Evolutionary conservation across 1,284 basidiomycete genomes (phyloP), one percentile per base, ranked within the genome.

Genomic region (Rhodotorula mucilaginosa): DNA sequence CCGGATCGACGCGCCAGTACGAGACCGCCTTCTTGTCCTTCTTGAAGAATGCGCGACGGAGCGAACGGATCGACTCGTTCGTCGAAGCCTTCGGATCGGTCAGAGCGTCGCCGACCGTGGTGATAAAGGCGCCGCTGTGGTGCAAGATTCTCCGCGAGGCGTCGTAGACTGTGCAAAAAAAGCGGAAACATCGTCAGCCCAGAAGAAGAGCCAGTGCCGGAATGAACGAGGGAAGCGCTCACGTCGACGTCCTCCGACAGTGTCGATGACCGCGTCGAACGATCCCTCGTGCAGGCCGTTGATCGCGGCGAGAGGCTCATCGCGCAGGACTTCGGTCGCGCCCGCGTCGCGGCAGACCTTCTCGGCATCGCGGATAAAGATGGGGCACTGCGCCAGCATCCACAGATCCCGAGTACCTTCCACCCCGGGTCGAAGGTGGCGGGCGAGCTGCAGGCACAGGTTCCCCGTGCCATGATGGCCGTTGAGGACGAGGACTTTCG

Each of bases 381-480:
- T 71, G 3, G 82, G 81, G 60, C 80, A 80, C 63, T 83, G 82
- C 1, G 81, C 82, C 5, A 82, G 80, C 52, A 83, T 79, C 72
- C 81, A 80, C 29, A 83, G 75, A 26, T 82, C 81, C 10, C 64
- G 66, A 31, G 72, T 34, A 1, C 61, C 65, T 2, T 47, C 46
- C 5, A 47, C 19, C 23, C 63, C 68, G 0, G 75, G 74, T 16
- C 78, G 74, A 44, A 82, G 74, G 23, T 78, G 77, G 16, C 71
- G 74, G 7, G 78, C 79, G 66, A 82, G 80, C 66, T 83, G 82
- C 68, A 82, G 79, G 52, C 81, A 80, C 58, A 83, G 72, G 61
- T 80, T 71, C 8, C 82, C 82, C 39, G 82, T 77, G 15, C 81
- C 81, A 64, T 81, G 79, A 75, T 83, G 82, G 13, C 82, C 82